Base-by-base conservation (phyloP, 2,329 filamentous ascomycete genomes). In the Scedosporium aurantiacum region DNA sequence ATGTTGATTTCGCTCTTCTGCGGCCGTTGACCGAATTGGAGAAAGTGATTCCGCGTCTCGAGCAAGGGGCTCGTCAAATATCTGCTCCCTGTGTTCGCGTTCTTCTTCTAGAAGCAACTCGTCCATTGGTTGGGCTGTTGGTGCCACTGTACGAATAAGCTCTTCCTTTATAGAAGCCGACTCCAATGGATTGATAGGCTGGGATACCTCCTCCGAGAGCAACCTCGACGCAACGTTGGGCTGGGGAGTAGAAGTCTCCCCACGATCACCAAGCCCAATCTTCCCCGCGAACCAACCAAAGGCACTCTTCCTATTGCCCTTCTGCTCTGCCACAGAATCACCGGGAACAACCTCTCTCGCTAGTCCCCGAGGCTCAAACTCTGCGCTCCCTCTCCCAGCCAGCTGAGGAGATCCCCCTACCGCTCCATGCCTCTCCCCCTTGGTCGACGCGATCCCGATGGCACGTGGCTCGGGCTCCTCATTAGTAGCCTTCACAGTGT, bases 401-500 rank as follows among this genome's bases (percentile, higher is more conserved):
- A 27, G 58, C 58, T 60, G 58, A 37, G 58, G 25, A 50, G 18
- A 27, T 21, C 23, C 18, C 32, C 2, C 18, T 10, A 14, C 58
- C 23, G 12, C 50, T 4, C 12, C 50, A 23, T 23, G 3, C 50
- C 18, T 27, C 50, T 23, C 12, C 50, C 5, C 50, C 50, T 18
- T 7, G 50, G 18, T 7, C 21, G 50, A 37, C 8, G 14, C 50
- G 7, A 54, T 6, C 18, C 23, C 3, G 12, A 27, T 27, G 27
- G 18, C n/a, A 28, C 41, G 27, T 2, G 28, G 23, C 27, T 25
- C 47, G 28, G 10, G 28, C 18, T 21, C 60, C 41, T 21, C 58
- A 12, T 60, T 60, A 61, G 41, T 61, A 61, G 52, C 60, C 60
- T 61, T 61, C 52, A 61, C 32, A 61, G 1, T 14, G 60, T 61